These are phyloP conservation scores for Purshia tridentata DNA, from an alignment of 306 rosid genomes.

Conservation along the genomic window DNA sequence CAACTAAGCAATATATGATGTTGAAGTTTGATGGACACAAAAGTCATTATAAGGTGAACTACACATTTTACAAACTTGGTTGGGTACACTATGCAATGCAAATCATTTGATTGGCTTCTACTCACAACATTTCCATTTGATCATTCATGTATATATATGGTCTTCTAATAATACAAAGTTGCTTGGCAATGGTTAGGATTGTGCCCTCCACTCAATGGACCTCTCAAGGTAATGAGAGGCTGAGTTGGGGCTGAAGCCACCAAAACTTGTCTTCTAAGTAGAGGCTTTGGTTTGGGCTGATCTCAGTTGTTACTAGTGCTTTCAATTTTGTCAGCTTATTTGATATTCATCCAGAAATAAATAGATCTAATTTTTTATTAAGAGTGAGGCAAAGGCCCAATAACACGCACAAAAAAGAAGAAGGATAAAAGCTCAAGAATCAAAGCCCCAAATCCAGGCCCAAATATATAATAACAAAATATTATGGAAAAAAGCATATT, in stretches of 20 bases:
- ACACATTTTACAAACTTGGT: not conserved
- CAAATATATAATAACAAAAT: no score
- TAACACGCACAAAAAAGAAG: no score
- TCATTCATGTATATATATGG: not conserved
- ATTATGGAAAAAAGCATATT: no score
- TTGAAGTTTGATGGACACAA: conserved; percentile 8
- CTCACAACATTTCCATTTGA: not conserved
- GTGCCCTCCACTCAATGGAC: not conserved
- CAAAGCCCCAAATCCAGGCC: no score
- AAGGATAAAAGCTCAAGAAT: no score
- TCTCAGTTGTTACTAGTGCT: no score
- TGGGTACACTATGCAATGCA: conserved; percentile 24
- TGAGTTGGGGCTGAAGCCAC: not conserved
- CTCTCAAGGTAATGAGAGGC: not conserved
- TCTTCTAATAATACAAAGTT: not conserved
- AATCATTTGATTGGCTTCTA: not conserved
- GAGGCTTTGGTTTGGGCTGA: no score
- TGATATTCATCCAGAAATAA: no score
- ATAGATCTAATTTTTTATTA: no score
- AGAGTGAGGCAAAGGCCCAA: no score
- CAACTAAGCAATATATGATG: conserved; percentile 11
- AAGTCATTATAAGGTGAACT: not conserved
- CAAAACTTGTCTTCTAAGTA: no score
- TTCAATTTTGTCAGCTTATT: no score
- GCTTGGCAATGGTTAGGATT: not conserved